phyloP scores from a whole-genome alignment of 306 rosid species.

The Vicia sativa region DNA sequence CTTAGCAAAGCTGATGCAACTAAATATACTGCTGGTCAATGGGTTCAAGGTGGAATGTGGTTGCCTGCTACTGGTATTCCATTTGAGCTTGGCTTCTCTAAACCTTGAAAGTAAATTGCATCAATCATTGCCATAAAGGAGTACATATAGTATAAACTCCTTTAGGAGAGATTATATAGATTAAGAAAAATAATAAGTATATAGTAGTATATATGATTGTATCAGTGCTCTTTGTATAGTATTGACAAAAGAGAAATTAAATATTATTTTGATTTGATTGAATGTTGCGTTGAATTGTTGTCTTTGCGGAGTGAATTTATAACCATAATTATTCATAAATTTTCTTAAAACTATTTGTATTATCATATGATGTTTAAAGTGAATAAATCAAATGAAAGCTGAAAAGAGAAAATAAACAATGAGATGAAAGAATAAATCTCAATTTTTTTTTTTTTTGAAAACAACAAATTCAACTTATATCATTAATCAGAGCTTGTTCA shows the following conservation, averaged over 20 bases:
- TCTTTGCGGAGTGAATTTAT: too few species aligned
- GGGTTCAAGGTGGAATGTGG: constrained; percentile 48
- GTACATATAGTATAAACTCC: not conserved
- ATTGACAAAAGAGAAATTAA: not conserved
- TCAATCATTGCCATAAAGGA: not conserved
- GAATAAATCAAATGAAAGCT: too few species aligned
- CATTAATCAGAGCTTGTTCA: too few species aligned
- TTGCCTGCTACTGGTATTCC: constrained; percentile 46
- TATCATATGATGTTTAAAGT: too few species aligned
- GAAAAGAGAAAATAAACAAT: too few species aligned
- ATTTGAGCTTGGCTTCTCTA: constrained; percentile 30
- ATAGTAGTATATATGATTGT: not conserved
- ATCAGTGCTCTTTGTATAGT: not conserved
- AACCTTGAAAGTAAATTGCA: not conserved
- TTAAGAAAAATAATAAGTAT: not conserved
- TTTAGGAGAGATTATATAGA: not conserved
- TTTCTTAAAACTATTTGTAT: too few species aligned
- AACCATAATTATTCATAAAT: too few species aligned
- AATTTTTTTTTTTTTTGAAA: too few species aligned
- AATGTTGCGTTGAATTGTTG: too few species aligned
- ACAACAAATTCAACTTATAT: too few species aligned
- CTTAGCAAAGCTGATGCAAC: constrained; percentile 49
- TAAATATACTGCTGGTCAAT: constrained; percentile 48
- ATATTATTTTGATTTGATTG: too few species aligned
- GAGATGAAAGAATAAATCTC: too few species aligned